A percentile compares a stretch with the other conserved stretches of the same genome.
Conservation (phyloP, 2,329 filamentous ascomycete species). For the Trichoderma oligosporum region DNA sequence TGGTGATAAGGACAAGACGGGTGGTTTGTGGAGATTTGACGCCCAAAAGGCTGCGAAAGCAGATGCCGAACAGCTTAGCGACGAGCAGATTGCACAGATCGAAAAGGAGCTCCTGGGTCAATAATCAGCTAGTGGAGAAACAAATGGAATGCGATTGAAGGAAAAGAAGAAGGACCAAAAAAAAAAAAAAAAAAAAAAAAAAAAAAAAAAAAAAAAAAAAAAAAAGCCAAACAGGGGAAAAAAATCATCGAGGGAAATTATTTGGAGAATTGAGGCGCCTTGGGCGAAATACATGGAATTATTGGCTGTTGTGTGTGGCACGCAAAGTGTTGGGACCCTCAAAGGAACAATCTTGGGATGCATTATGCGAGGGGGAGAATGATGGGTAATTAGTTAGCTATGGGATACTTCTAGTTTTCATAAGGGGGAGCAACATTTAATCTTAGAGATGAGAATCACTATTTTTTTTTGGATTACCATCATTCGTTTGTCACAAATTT, state of each 20-base stretch:
- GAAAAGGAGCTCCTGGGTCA: conserved; percentile 44
- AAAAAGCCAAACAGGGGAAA: neutral
- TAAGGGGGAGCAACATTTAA: neutral
- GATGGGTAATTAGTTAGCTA: neutral
- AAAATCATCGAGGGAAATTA: neutral
- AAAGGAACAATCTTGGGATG: neutral
- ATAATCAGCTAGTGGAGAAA: no score
- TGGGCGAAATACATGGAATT: conserved; percentile 1
- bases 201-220: neutral
- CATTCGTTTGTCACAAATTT: neutral
- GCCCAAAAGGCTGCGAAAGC: conserved; percentile 42
- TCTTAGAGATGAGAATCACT: conserved; percentile 5
- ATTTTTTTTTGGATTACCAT: conserved; percentile 4
- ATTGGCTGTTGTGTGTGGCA: neutral
- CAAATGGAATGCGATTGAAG: no score
- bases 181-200: neutral
- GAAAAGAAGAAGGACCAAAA: conserved; percentile 3
- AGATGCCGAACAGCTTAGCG: conserved; percentile 36
- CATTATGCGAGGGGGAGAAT: neutral
- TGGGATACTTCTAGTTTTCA: neutral
- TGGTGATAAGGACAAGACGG: conserved; percentile 58
- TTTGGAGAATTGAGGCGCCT: neutral
- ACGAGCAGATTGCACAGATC: conserved; percentile 40
- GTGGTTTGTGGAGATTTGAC: conserved; percentile 58
- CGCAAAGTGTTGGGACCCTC: neutral